Evolutionary conservation across 495 filamentous ascomycete genomes (phyloP).

Genomic region (Xylaria castorea): DNA sequence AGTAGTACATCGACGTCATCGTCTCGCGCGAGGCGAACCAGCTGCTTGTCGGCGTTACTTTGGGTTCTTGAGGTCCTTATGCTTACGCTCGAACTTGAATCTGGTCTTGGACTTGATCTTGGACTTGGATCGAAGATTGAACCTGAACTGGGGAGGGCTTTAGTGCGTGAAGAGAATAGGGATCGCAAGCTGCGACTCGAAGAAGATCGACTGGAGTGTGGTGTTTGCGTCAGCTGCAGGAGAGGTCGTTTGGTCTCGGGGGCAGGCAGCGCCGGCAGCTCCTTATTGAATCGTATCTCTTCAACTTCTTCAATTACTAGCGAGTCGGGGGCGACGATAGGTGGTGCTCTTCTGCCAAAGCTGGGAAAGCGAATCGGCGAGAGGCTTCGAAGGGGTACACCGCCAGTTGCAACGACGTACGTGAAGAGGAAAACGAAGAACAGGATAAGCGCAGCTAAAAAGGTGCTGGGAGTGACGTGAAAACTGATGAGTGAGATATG

Average conservation of each 20-base stretch:
- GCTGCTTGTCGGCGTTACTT: conserved; percentile 20
- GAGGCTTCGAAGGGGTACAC: conserved; percentile 38
- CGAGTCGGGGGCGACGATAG: conserved; percentile 20
- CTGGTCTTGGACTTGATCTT: conserved; percentile 10
- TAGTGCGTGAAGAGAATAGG: conserved; percentile 38
- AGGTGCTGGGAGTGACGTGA: conserved; percentile 60
- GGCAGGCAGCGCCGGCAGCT: conserved; percentile 36
- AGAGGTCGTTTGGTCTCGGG: conserved; percentile 43
- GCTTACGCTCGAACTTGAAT: conserved; percentile 5
- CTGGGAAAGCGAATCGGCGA: conserved; percentile 33
- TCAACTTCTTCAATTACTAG: conserved; percentile 31
- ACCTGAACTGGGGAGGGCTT: conserved; percentile 28
- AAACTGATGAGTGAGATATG: conserved; percentile 58
- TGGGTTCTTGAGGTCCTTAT: background rate
- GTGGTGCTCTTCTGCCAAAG: conserved; percentile 27
- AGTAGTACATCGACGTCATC: conserved; percentile 38
- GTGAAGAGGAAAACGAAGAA: conserved; percentile 57
- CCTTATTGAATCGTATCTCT: conserved; percentile 28
- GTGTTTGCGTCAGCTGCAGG: conserved; percentile 31
- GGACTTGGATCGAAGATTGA: conserved; percentile 19
- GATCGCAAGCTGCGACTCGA: conserved; percentile 37
- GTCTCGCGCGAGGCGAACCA: conserved; percentile 23
- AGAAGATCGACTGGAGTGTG: conserved; percentile 24
- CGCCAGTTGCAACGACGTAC: conserved; percentile 49
- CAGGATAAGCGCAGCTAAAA: conserved; percentile 56